phyloP scores from a whole-genome alignment of 306 rosid genomes.

The Quercus ilex region DNA sequence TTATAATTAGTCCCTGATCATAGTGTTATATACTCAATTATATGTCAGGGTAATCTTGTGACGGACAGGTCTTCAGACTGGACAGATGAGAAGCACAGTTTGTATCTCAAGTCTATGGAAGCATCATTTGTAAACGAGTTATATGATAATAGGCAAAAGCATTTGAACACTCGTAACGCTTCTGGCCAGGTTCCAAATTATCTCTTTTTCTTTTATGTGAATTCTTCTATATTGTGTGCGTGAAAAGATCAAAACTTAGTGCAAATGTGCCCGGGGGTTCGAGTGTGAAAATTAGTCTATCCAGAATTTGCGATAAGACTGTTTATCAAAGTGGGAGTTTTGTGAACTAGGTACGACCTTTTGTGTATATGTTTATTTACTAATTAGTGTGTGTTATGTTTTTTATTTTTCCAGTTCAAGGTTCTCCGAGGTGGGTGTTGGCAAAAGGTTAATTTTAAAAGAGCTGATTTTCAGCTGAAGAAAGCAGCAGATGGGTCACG shows the following conservation, averaged over 20 bases:
- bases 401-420: constrained; percentile 39
- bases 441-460: constrained; percentile 45
- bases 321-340: too few relatives aligned
- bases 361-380: neutral
- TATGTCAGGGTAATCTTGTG: constrained; percentile 35
- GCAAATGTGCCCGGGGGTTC: too few relatives aligned
- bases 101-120: constrained; percentile 81
- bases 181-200: constrained; percentile 54
- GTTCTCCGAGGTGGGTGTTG: constrained; percentile 56
- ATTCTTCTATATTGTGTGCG: neutral
- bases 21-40: neutral
- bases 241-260: too few relatives aligned
- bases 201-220: neutral
- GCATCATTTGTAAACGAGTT: constrained; percentile 65
- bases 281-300: too few relatives aligned
- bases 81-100: constrained; percentile 80
- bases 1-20: neutral
- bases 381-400: neutral
- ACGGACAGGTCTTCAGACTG: constrained; percentile 45
- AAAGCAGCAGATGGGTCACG: constrained; percentile 18
- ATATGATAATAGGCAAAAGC: constrained; percentile 21
- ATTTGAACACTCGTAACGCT: constrained; percentile 4
- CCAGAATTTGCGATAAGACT: too few relatives aligned
- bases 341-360: too few relatives aligned
- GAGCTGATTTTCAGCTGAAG: constrained; percentile 23